Evolutionary conservation across 1,284 basidiomycete species (phyloP), one percentile per base, ranked within the genome.

Genomic region (Ceratobasidium sp.): DNA sequence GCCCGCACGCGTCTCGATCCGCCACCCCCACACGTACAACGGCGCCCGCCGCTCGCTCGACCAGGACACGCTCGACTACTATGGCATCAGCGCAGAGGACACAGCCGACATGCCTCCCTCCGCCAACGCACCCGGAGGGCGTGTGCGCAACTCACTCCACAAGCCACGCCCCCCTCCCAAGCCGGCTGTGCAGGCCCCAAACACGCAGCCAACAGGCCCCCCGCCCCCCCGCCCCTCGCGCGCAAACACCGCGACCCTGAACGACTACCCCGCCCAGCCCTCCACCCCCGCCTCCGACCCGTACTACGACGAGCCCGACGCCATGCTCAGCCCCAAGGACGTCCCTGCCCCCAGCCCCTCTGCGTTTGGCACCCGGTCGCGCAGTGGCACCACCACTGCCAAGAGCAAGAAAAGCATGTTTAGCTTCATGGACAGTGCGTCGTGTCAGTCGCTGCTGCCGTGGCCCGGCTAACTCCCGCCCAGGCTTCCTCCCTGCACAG

Each of bases 401-500:
- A 83, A 86, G 43, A 92, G 92, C 85, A 92, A 90, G 82, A 88
- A 74, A 39, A 64, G 90, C 77, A 88, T 93, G 81, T 83, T 93
- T 61, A 88, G 89, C 43, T 90, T 92, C 82, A 90, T 93, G 87
- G 76, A 76, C 61, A 71, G 77, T 77, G 43, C 65, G 77, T 76
- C 37, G 39, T 37, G 11, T 43, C 69, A 89, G 88, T 43, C 1
- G 29, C 2, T 29, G 24, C 41, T 6, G 22, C 8, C 8, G 34
- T 49, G 1, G 37, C 31, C 46, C 41, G 39, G 22, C 68, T 53
- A 0, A 49, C 19, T 9, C 37, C 31, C 27, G 54, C 61, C 16
- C 77, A 86, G 93, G 94, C 78, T 89, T 96, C 78, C 89, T 96
- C 80, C 90, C 88, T 76, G 86, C 76, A 91, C 93, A 79, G 90